Evolutionary conservation across 306 rosid species (phyloP).

Genomic region (Mimosa pudica): DNA sequence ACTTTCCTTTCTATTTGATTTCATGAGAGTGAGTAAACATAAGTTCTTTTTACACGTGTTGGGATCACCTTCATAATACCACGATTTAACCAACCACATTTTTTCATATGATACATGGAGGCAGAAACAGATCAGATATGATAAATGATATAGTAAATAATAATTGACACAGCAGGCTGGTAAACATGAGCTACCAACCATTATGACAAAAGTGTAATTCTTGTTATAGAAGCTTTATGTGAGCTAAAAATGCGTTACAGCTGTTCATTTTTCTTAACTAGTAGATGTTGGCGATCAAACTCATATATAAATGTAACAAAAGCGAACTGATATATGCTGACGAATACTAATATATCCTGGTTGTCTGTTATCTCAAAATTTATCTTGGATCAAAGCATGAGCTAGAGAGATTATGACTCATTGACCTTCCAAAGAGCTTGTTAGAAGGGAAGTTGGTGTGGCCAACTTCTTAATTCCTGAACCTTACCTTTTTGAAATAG

Average conservation of each 20-base stretch:
- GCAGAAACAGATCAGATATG: background rate
- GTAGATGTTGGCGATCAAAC: constrained; percentile 22
- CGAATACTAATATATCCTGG: constrained; percentile 2
- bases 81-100: background rate
- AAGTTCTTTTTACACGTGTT: background rate
- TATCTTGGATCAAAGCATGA: constrained; percentile 31
- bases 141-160: too few species aligned
- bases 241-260: constrained; percentile 3
- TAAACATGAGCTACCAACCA: background rate
- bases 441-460: constrained; percentile 44
- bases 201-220: background rate
- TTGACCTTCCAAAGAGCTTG: constrained; percentile 42
- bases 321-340: constrained; percentile 28
- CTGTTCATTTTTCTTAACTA: constrained; percentile 4
- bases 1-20: background rate
- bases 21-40: background rate
- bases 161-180: background rate
- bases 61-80: background rate
- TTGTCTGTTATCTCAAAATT: background rate
- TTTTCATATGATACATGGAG: background rate
- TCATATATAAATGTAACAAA: background rate
- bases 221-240: background rate
- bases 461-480: constrained; percentile 45
- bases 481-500: background rate
- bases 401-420: constrained; percentile 39